Percentiles rank a stretch among this genome's conserved stretches.
These are phyloP conservation scores for Cryptosporidium muris DNA, from an alignment of 169 alveolate genomes.

Conservation along the genomic window DNA sequence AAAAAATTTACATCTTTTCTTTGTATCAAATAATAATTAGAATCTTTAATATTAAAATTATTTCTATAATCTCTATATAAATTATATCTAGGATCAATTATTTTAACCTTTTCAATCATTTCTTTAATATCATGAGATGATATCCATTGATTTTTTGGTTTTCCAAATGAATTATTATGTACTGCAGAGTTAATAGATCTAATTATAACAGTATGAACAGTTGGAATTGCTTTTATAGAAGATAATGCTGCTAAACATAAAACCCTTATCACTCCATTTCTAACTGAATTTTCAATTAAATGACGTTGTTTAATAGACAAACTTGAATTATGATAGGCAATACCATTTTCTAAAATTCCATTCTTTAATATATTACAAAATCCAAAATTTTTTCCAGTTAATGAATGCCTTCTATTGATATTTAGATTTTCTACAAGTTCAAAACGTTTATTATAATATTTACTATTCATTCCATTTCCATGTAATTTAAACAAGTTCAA, in stretches of 20 bases:
- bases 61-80: not conserved
- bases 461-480: too few species aligned
- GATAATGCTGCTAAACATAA: constrained; percentile 20
- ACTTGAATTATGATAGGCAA: constrained; percentile 25
- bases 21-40: not conserved
- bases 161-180: constrained; percentile 6
- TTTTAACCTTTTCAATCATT: constrained; percentile 20
- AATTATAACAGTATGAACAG: constrained; percentile 22
- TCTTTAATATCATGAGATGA: constrained; percentile 36
- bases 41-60: not conserved
- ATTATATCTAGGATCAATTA: not conserved
- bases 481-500: too few species aligned
- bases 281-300: constrained; percentile 37
- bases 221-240: constrained; percentile 10
- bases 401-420: not conserved
- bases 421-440: not conserved
- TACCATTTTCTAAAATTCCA: constrained; percentile 21
- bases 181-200: constrained; percentile 27
- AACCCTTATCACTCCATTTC: constrained; percentile 1
- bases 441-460: not conserved
- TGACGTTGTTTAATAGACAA: constrained; percentile 28
- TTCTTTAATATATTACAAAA: not conserved
- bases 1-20: not conserved
- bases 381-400: not conserved
- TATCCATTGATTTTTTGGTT: constrained; percentile 4